Percentiles rank a stretch among this genome's conserved stretches.
phyloP scores from a whole-genome alignment of 768 basidiomycete species.

The Panus rudis region DNA sequence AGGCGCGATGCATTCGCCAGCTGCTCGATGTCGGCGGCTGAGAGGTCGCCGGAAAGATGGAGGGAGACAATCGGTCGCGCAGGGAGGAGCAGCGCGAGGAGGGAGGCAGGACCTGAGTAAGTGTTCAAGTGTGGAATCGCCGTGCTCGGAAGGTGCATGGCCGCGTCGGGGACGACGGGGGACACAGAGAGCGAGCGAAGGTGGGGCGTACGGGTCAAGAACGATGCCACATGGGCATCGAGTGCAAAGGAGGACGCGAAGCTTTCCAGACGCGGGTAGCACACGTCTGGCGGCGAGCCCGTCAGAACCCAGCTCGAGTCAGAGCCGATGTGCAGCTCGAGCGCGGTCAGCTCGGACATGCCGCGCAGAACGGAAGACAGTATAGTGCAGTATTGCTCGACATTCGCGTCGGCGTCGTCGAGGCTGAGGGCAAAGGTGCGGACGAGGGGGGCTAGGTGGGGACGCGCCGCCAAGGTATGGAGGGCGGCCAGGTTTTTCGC shows the following conservation, averaged over 20 bases:
- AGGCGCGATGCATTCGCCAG: conserved; percentile 37
- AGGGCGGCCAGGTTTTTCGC: conserved; percentile 43
- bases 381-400: conserved; percentile 35
- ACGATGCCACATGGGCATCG: conserved; percentile 49
- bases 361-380: conserved; percentile 47
- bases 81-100: conserved; percentile 51
- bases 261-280: conserved; percentile 42
- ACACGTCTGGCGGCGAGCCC: conserved; percentile 3
- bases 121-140: conserved; percentile 41
- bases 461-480: conserved; percentile 47
- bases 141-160: conserved; percentile 21
- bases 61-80: conserved; percentile 61
- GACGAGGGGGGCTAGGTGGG: conserved; percentile 55
- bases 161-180: conserved; percentile 13
- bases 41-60: conserved; percentile 53
- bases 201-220: conserved; percentile 48
- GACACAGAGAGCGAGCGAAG: conserved; percentile 41
- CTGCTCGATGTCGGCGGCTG: conserved; percentile 45
- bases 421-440: conserved; percentile 53
- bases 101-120: conserved; percentile 54
- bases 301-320: conserved; percentile 48
- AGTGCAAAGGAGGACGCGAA: conserved; percentile 58
- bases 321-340: conserved; percentile 45
- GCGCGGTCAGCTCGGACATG: conserved; percentile 56
- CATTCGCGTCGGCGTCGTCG: conserved; percentile 28